These are phyloP conservation scores for Blumeriella jaapii DNA, from an alignment of 2,329 filamentous ascomycete genomes.

Conservation along the genomic window DNA sequence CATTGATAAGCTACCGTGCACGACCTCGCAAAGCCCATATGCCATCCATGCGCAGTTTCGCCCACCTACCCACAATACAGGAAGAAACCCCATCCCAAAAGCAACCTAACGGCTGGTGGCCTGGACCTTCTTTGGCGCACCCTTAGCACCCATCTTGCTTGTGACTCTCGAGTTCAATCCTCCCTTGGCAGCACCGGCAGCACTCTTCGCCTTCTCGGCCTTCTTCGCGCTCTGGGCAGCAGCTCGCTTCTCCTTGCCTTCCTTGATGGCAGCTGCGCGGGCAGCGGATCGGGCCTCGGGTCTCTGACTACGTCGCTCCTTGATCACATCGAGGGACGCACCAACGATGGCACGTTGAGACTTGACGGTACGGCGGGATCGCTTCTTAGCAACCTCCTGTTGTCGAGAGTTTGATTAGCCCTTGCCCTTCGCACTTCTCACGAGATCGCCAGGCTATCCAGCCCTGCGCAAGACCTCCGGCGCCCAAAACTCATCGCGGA, in stretches of 20 bases:
- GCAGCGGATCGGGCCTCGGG: conserved; percentile 92
- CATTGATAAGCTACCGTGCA: conserved; percentile 26
- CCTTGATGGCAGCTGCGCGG: conserved; percentile 83
- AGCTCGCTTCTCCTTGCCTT: conserved; percentile 97
- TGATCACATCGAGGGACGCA: conserved; percentile 99
- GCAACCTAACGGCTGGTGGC: conserved; percentile 69
- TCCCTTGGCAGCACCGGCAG: conserved; percentile 62
- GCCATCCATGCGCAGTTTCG: conserved; percentile 24
- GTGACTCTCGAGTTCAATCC: conserved; percentile 57
- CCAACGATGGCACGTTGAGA: conserved; percentile 97
- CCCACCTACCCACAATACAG: conserved; percentile 21
- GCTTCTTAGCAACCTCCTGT: conserved; percentile 99
- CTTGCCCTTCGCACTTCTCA: neutral
- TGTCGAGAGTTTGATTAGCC: conserved; percentile 18
- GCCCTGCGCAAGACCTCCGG: neutral
- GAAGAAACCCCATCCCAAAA: conserved; percentile 12
- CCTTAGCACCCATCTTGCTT: conserved; percentile 97
- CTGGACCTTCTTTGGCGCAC: conserved; percentile 72
- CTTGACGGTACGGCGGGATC: conserved; percentile 96
- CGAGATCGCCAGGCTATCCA: conserved; percentile 2
- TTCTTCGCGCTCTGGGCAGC: conserved; percentile 87
- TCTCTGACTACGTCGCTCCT: conserved; percentile 91
- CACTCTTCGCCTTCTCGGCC: conserved; percentile 96
- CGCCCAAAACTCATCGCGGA: neutral
- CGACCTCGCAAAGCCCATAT: conserved; percentile 25